phyloP scores from a whole-genome alignment of 2,329 filamentous ascomycete species.

The Myriosclerotinia duriaeana region DNA sequence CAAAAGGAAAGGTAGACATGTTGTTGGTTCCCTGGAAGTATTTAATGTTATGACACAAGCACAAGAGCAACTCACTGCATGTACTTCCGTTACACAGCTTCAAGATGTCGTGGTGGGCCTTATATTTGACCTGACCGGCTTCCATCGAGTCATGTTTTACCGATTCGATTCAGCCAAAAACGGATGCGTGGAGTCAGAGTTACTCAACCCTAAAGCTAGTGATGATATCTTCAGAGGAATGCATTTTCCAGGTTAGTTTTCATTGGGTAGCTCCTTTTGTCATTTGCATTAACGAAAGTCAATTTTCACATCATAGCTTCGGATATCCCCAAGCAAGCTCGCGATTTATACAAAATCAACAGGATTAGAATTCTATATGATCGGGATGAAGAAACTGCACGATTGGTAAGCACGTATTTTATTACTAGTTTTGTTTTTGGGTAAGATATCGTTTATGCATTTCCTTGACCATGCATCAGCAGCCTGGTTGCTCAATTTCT shows the following conservation, averaged over 20 bases:
- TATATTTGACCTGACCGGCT: conserved; percentile 84
- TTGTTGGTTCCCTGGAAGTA: conserved; percentile 72
- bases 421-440: neutral
- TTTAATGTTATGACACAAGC: conserved; percentile 92
- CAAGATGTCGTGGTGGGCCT: conserved; percentile 81
- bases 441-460: too few species aligned
- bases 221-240: conserved; percentile 84
- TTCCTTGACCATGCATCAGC: neutral
- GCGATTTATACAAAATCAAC: conserved; percentile 87
- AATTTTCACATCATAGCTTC: conserved; percentile 51
- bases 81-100: conserved; percentile 68
- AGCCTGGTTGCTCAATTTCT: neutral
- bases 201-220: conserved; percentile 79
- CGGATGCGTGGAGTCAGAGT: conserved; percentile 74
- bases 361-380: conserved; percentile 87
- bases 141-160: conserved; percentile 90
- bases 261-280: too few species aligned
- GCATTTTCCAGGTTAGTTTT: conserved; percentile 62
- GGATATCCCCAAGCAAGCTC: conserved; percentile 81
- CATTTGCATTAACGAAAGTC: neutral
- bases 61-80: conserved; percentile 78
- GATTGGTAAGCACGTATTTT: conserved; percentile 49
- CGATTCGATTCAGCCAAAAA: conserved; percentile 67
- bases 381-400: conserved; percentile 73
- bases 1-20: conserved; percentile 62